Evolutionary conservation across 257 asterid species (phyloP), one percentile per base, ranked within the genome.

Genomic region (Solanum bukasovii): DNA sequence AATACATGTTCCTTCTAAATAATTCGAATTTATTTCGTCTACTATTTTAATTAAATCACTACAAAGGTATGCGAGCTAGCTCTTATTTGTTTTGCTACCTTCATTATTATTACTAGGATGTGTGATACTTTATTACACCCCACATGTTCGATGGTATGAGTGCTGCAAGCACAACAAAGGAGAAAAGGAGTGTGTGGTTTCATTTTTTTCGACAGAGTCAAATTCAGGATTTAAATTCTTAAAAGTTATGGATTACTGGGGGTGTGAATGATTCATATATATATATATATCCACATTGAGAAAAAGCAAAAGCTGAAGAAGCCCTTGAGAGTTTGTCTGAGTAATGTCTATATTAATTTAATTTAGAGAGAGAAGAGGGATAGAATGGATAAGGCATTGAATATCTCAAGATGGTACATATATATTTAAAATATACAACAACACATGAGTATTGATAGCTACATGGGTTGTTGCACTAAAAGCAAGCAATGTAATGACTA

Each of bases 391-490:
- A 90, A 90, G 91, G 84, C 86, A 71, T 82, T 65, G 67, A 70
- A 84, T 88, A 27, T 18, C 12, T 46, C 29, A 49, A 46, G 42
- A 81, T 81, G 85, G 2, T 44, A 0, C 49, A 46, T 13, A 49
- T 49, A 14, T 49, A 52, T 6, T 52, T 52, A 52, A 52, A 52
- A 52, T 52, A n/a, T 46, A 82, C 44, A 81, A 81, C 27, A 67
- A 16, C 40, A 23, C 59, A 23, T 10, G 35, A 13, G 37, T 56
- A 29, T 29, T 59, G 37, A 29, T 29, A 71, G 31, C 42, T 88
- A 86, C 90, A 88, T 90, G 92, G 88, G 75, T 6, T 88, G 92
- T 88, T 91, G 89, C 91, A 88, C 83, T 75, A 89, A 90, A 88
- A 90, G 90, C 84, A 90, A 91, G 84, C 93, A 89, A 65, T 68